Base-by-base conservation (phyloP, 1,284 basidiomycete species). In the Cutaneotrichosporon dermatis region DNA sequence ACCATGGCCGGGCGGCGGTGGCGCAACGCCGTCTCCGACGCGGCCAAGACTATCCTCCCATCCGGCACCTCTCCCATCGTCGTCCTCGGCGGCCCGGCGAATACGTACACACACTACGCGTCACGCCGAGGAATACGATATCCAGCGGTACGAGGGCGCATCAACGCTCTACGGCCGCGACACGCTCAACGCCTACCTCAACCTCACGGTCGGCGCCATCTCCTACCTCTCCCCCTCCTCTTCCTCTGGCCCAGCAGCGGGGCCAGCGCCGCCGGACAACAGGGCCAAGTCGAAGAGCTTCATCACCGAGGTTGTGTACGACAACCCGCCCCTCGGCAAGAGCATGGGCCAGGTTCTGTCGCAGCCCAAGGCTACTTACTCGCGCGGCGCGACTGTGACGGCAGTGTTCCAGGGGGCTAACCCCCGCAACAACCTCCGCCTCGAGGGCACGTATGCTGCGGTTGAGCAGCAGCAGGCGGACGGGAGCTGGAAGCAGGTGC, bases 111-210 rank as follows among this genome's bases (percentile, higher is more conserved):
- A 35, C 52, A 54, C 40, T 63, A 63, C 55, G 10, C 9, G 39
- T 36, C 13, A 63, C 61, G 4, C 58, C 58, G 61, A 63, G 35
- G 61, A 63, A 39, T 63, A 63, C 52, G 52, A 54, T 4, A 35
- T 59, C 13, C 61, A 63, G 55, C 61, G 61, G 16, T 63, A 63
- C 58, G 61, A 63, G 52, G 61, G 61, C 52, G 57, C 57, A 3
- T 63, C 61, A 11, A 63, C 61, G 4, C 52, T 63, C 10, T 59
- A 51, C 49, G 61, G 61, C n/a, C 44, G 44, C 48, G 42, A 48
- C 33, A 63, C 61, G 13, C 55, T 59, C 15, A 39, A 54, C 36
- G 61, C 61, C 4, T 43, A 59, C 55, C 59, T 63, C 55, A 59
- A 63, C 55, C 52, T 60, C 9, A 63, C 61, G 4, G 43, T 46